A percentile compares a stretch with the other conserved stretches of the same genome.
phyloP scores from a whole-genome alignment of 2,329 filamentous ascomycete species.

The Cercospora zeae-maydis region DNA sequence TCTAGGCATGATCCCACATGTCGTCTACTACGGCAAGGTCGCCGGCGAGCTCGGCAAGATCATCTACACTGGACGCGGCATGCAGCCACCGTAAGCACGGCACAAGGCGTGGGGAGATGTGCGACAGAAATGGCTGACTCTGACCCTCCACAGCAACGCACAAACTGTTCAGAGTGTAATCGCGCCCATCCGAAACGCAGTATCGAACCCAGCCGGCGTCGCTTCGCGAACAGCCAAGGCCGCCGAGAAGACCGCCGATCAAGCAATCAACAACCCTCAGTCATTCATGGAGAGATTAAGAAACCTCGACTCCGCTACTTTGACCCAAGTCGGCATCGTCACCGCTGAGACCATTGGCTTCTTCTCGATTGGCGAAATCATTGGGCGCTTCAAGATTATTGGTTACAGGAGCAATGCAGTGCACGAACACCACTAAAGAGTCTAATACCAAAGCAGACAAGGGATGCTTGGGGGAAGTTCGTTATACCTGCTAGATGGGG shows the following conservation, averaged over 20 bases:
- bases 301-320: constrained; percentile 67
- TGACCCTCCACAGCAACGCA: constrained; percentile 55
- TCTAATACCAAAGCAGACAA: not conserved
- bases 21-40: constrained; percentile 89
- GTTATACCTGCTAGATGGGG: constrained; percentile 17
- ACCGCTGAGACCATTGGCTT: constrained; percentile 86
- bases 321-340: constrained; percentile 71
- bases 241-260: constrained; percentile 42
- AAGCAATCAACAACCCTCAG: constrained; percentile 55
- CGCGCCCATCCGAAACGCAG: constrained; percentile 66
- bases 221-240: constrained; percentile 39
- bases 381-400: constrained; percentile 90
- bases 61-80: constrained; percentile 81
- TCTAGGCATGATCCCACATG: constrained; percentile 76
- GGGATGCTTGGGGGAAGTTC: not conserved
- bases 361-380: constrained; percentile 96
- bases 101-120: constrained; percentile 17
- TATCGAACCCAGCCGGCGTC: constrained; percentile 65
- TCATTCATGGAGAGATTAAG: constrained; percentile 58
- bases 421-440: constrained; percentile 23
- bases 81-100: constrained; percentile 82
- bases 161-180: constrained; percentile 84
- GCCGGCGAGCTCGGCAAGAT: constrained; percentile 83
- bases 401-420: constrained; percentile 60
- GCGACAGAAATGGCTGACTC: not conserved